phyloP scores from a whole-genome alignment of 371 early-diverging fungal genomes.

The Actinomucor elegans region DNA sequence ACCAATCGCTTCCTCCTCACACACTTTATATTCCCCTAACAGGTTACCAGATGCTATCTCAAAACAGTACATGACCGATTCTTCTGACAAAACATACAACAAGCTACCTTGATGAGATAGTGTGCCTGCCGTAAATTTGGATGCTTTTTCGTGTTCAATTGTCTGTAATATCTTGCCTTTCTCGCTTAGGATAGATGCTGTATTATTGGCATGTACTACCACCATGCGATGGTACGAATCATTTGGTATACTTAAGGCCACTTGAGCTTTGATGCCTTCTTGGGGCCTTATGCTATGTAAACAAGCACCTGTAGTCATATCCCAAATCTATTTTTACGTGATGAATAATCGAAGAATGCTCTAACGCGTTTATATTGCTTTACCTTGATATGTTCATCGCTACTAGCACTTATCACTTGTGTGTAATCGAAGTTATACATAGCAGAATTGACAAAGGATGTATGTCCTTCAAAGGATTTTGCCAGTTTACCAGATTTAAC shows the following conservation, averaged over 20 bases:
- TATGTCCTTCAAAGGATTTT: constrained; percentile 91
- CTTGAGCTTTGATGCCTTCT: constrained; percentile 13
- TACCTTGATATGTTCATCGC: constrained; percentile 89
- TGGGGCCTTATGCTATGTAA: constrained; percentile 51
- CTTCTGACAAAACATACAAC: constrained; percentile 72
- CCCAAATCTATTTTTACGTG: constrained; percentile 88
- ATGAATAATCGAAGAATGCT: too few relatives aligned
- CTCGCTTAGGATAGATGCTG: constrained; percentile 59
- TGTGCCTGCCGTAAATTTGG: constrained; percentile 63
- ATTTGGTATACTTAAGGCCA: constrained; percentile 45
- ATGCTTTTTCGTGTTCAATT: constrained; percentile 33
- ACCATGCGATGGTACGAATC: constrained; percentile 56
- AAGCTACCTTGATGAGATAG: constrained; percentile 77
- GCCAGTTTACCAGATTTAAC: constrained; percentile 87
- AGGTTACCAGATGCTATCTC: constrained; percentile 50
- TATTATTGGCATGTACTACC: constrained; percentile 69
- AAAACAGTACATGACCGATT: constrained; percentile 62
- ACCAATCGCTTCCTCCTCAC: constrained; percentile 70
- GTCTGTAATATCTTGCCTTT: constrained; percentile 56
- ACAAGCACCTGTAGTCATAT: constrained; percentile 54
- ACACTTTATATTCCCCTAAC: constrained; percentile 31
- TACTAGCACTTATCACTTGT: constrained; percentile 74
- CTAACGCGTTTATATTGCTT: too few relatives aligned
- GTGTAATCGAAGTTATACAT: constrained; percentile 69
- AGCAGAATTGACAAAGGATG: constrained; percentile 84